Conservation (phyloP, 441 rosid species). For the Populus hybrid region DNA sequence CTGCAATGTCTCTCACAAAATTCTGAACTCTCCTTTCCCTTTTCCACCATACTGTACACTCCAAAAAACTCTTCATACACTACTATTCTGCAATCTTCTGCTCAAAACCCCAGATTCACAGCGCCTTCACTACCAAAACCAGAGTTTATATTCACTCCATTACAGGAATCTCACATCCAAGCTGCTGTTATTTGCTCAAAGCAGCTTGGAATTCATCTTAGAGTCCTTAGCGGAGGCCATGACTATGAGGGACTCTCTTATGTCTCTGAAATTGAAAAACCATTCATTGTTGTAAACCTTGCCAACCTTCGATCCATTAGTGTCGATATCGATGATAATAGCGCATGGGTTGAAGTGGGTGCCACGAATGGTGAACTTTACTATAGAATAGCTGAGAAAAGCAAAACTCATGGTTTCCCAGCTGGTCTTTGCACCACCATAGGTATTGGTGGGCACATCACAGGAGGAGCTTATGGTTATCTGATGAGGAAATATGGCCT, state of each 20-base stretch:
- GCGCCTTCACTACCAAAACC: conserved; percentile 43
- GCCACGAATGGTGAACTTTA: conserved; percentile 63
- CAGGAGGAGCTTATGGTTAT: too few relatives aligned
- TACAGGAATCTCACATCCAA: conserved; percentile 41
- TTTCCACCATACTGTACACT: conserved; percentile 24
- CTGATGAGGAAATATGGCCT: too few relatives aligned
- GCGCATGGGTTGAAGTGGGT: conserved; percentile 38
- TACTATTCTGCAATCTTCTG: conserved; percentile 40
- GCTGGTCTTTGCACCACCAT: conserved; percentile 62
- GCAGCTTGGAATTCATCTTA: too few relatives aligned
- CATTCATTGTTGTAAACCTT: conserved; percentile 48
- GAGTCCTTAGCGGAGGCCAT: too few relatives aligned
- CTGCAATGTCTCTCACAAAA: too few relatives aligned
- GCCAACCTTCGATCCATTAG: conserved; percentile 27
- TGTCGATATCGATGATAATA: conserved; percentile 30
- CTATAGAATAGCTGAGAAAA: conserved; percentile 49
- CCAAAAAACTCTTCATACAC: conserved; percentile 24
- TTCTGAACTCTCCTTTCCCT: conserved; percentile 12
- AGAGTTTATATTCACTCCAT: conserved; percentile 40
- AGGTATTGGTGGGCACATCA: conserved; percentile 7
- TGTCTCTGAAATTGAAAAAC: conserved; percentile 8
- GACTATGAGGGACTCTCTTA: too few relatives aligned
- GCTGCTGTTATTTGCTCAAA: conserved; percentile 26
- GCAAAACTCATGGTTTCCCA: conserved; percentile 14
- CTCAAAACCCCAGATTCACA: conserved; percentile 49